Percentiles rank a stretch among this genome's conserved stretches.
Conservation (phyloP, 108 stramenopile genomes). For the Nitzschia palea region DNA sequence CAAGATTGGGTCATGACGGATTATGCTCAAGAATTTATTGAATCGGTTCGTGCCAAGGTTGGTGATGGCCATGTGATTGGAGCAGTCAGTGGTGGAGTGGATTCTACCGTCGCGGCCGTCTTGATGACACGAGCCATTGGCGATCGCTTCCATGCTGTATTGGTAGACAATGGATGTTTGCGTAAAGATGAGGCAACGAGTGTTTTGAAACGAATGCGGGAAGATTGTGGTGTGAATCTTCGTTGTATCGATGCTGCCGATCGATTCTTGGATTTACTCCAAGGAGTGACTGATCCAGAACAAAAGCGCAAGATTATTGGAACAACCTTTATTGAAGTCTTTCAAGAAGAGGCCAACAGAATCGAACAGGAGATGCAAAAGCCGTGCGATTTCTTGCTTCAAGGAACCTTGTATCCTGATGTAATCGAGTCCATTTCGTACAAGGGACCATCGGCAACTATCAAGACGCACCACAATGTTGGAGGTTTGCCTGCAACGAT, state of each 20-base stretch:
- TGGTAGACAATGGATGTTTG: constrained; percentile 98
- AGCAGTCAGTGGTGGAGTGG: constrained; percentile 99
- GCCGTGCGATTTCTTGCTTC: constrained; percentile 81
- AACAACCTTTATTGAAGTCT: constrained; percentile 95
- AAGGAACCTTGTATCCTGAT: constrained; percentile 99
- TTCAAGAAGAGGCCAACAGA: constrained; percentile 92
- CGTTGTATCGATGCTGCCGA: constrained; percentile 92
- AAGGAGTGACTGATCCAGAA: constrained; percentile 96
- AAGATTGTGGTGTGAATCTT: constrained; percentile 93
- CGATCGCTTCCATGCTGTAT: constrained; percentile 96
- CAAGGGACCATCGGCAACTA: constrained; percentile 98
- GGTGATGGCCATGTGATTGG: constrained; percentile 97
- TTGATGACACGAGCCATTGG: constrained; percentile 96
- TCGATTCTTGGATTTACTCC: constrained; percentile 83
- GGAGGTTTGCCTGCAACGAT: constrained; percentile 94
- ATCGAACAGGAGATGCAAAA: constrained; percentile 73
- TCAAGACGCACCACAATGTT: constrained; percentile 99
- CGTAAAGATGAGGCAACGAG: constrained; percentile 92
- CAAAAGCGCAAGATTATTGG: constrained; percentile 98
- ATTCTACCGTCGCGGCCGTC: constrained; percentile 97
- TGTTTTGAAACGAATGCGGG: constrained; percentile 85
- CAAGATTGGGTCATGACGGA: constrained; percentile 97
- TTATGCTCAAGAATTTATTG: constrained; percentile 95
- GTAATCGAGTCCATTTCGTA: constrained; percentile 98
- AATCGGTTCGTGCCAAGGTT: constrained; percentile 82